A percentile compares a stretch with the other conserved stretches of the same genome.
phyloP scores from a whole-genome alignment of 257 asterid species.

The Oldenlandia corymbosa region DNA sequence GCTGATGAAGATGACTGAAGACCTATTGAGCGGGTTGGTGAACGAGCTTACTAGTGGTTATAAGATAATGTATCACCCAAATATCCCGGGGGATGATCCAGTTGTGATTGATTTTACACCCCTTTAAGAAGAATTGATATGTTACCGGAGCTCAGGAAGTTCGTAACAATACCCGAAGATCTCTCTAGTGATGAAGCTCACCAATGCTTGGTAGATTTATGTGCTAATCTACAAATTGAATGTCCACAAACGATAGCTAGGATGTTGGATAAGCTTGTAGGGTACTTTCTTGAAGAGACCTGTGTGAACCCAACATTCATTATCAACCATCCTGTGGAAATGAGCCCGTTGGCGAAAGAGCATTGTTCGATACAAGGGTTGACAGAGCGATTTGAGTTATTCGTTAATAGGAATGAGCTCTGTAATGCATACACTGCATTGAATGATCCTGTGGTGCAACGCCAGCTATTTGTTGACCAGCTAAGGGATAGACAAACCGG shows the following conservation, averaged over 20 bases:
- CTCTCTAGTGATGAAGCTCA: conserved; percentile 70
- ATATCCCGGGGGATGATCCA: conserved; percentile 64
- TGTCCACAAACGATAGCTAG: conserved; percentile 91
- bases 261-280: conserved; percentile 93
- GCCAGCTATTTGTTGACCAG: conserved; percentile 89
- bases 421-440: conserved; percentile 95
- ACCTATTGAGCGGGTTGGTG: conserved; percentile 83
- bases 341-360: conserved; percentile 96
- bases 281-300: conserved; percentile 84
- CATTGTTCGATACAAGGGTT: conserved; percentile 74
- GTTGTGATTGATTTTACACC: conserved; percentile 96
- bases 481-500: conserved; percentile 97
- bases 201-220: conserved; percentile 64
- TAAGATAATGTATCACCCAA: conserved; percentile 76
- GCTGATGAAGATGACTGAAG: conserved; percentile 72
- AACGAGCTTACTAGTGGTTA: conserved; percentile 84
- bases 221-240: conserved; percentile 59
- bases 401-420: conserved; percentile 83
- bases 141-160: conserved; percentile 83
- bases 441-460: conserved; percentile 94
- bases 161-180: conserved; percentile 83
- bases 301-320: conserved; percentile 71
- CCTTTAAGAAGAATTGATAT: conserved; percentile 92
- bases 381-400: conserved; percentile 84
- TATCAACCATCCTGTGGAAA: conserved; percentile 88